Evolutionary conservation across 2,329 filamentous ascomycete genomes (phyloP), one percentile per base, ranked within the genome.

Genomic region (Penicillium fuscoglaucum): DNA sequence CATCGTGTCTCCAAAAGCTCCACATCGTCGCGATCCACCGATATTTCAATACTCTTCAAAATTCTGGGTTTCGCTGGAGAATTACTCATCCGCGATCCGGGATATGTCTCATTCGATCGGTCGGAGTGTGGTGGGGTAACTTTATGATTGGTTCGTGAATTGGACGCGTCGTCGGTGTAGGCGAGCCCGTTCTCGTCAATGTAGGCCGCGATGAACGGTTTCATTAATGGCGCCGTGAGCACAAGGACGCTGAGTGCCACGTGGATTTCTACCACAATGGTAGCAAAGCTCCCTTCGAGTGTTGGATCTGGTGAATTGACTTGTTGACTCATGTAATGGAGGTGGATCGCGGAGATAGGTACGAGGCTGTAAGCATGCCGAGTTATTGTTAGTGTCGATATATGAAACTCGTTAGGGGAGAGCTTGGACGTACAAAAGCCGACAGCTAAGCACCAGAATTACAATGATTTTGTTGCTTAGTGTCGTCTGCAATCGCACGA

Each of bases 151-250:
- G 28, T 60, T 15, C 53, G 52, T 1, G 58, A 53, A 5, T 60
- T 60, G 0, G 64, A 64, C 0, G 40, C 41, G 13, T 62, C 59
- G 29, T 67, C 66, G 4, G 67, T 69, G 39, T 68, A 68, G 6
- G 67, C 65, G 1, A 69, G 35, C 8, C 67, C 66, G 21, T 68
- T 46, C 8, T 67, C 63, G 17, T 69, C 69, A 15, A 69, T 65
- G 21, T 71, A 72, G 6, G 66, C 77, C 3, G 72, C 68, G 63
- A 80, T 72, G 55, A 81, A 81, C 3, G 78, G 76, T 43, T 77
- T 75, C 19, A 81, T 70, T 51, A 76, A 78, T 0, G 78, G 77
- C 9, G 76, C 72, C 0, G 75, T 78, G 17, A 75, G 73, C 19
- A 77, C 72, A 5, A 80, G 69, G 12, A 81, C 70, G 41, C 73